These are phyloP conservation scores for Trebouxiophyceae sp. DNA, from an alignment of 163 green algal genomes.

Conservation along the genomic window DNA sequence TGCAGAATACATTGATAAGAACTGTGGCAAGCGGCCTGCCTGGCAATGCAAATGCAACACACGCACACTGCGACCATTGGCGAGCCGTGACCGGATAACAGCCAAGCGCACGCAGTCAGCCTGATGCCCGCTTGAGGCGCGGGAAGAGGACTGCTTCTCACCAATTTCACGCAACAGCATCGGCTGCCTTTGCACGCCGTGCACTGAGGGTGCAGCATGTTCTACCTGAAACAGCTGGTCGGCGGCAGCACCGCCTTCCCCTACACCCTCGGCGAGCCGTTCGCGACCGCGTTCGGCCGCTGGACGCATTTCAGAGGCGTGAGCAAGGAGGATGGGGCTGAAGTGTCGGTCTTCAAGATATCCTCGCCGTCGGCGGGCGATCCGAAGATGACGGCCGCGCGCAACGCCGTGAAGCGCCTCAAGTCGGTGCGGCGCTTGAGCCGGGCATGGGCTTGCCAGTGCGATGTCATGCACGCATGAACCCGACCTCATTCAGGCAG, in stretches of 20 bases:
- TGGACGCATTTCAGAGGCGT: slow-evolving; percentile 75
- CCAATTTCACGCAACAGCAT: no score
- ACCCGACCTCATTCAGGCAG: background rate
- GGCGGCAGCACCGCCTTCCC: slow-evolving; percentile 38
- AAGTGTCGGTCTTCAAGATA: slow-evolving; percentile 77
- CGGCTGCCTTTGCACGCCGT: no score
- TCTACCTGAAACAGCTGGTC: slow-evolving; percentile 26
- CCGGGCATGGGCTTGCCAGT: background rate
- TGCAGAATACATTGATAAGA: no score
- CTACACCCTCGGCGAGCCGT: slow-evolving; percentile 62
- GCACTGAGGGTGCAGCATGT: no score
- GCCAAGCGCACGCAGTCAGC: no score
- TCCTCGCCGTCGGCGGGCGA: slow-evolving; percentile 47
- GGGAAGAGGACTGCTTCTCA: no score
- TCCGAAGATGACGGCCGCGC: slow-evolving; percentile 47
- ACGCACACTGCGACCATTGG: no score
- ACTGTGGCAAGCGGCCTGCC: no score
- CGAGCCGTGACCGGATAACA: no score
- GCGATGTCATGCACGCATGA: background rate
- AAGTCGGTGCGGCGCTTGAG: slow-evolving; percentile 70
- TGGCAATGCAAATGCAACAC: no score
- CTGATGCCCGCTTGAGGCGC: no score
- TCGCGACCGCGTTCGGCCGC: slow-evolving; percentile 44
- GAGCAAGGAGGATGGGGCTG: slow-evolving; percentile 54
- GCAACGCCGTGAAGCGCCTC: slow-evolving; percentile 82